A percentile compares a stretch with the other conserved stretches of the same genome.
Evolutionary conservation across 1,139 yeast species (phyloP).

Genomic region (Suhomyces panamericanus): DNA sequence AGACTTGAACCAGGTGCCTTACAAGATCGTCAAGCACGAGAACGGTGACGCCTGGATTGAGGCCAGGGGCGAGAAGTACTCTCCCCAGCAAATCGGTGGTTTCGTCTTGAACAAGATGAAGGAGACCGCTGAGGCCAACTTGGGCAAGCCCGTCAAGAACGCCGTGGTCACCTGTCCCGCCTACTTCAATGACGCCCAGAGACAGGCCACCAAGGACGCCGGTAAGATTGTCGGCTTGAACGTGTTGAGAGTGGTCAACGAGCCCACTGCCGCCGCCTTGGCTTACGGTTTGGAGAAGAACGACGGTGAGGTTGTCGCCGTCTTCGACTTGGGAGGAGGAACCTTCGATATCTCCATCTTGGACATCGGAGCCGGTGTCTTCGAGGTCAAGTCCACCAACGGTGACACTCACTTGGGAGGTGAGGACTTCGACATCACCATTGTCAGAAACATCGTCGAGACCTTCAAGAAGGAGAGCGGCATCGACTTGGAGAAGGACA

Average conservation of each 20-base stretch:
- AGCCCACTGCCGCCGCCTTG: constrained; percentile 98
- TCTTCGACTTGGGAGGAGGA: constrained; percentile 88
- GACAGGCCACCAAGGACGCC: constrained; percentile 98
- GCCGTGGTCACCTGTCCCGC: constrained; percentile 99
- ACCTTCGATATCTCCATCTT: constrained; percentile 83
- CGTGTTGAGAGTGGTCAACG: constrained; percentile 96
- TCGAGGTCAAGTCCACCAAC: constrained; percentile 84
- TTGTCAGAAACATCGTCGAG: constrained; percentile 87
- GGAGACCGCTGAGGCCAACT: constrained; percentile 92
- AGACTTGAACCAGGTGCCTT: constrained; percentile 95
- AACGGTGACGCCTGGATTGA: constrained; percentile 99
- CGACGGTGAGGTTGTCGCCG: constrained; percentile 75
- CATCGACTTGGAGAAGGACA: constrained; percentile 83
- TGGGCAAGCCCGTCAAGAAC: constrained; percentile 77
- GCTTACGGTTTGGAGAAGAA: constrained; percentile 95
- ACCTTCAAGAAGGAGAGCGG: constrained; percentile 93
- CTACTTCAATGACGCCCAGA: constrained; percentile 96
- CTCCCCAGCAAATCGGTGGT: constrained; percentile 98
- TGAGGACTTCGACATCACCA: constrained; percentile 83
- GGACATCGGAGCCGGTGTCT: constrained; percentile 85
- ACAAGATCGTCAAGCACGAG: constrained; percentile 91
- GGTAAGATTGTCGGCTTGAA: constrained; percentile 97
- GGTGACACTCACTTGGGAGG: constrained; percentile 93
- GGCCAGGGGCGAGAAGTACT: constrained; percentile 89
- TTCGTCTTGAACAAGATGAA: constrained; percentile 94